Percentiles rank a stretch among this genome's conserved stretches.
Evolutionary conservation across 495 filamentous ascomycete genomes (phyloP).

Genomic region (Aspergillus saccharolyticus): DNA sequence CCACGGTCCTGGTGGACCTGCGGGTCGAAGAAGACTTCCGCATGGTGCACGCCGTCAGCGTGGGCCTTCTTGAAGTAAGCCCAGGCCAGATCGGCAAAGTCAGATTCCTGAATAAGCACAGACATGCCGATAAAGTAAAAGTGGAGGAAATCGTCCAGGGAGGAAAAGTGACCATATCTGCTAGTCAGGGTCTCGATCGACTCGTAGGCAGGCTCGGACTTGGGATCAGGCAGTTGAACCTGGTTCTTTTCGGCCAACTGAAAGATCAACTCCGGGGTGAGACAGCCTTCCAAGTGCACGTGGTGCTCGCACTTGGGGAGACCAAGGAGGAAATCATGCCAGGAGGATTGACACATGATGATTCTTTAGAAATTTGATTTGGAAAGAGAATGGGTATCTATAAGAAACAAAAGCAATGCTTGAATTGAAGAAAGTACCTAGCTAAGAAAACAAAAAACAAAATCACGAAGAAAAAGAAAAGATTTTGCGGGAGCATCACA

Average conservation of each 20-base stretch:
- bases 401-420: background rate
- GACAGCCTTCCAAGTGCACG: slow-evolving; percentile 68
- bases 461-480: background rate
- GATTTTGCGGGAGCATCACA: background rate
- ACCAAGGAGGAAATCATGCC: slow-evolving; percentile 56
- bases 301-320: slow-evolving; percentile 81
- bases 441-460: background rate
- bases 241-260: slow-evolving; percentile 57
- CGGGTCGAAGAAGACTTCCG: slow-evolving; percentile 78
- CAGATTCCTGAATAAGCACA: slow-evolving; percentile 51
- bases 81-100: slow-evolving; percentile 73
- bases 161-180: slow-evolving; percentile 61
- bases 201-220: slow-evolving; percentile 51
- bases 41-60: slow-evolving; percentile 59
- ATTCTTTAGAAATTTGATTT: background rate
- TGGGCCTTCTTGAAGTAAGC: slow-evolving; percentile 64
- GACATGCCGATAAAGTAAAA: slow-evolving; percentile 78
- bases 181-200: slow-evolving; percentile 52
- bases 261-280: slow-evolving; percentile 66
- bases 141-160: slow-evolving; percentile 70
- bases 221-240: slow-evolving; percentile 50
- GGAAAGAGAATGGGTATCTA: background rate
- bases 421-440: background rate
- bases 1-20: slow-evolving; percentile 65
- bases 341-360: slow-evolving; percentile 33